Evolutionary conservation across 495 filamentous ascomycete genomes (phyloP).

Genomic region (Talaromyces stipitatus): DNA sequence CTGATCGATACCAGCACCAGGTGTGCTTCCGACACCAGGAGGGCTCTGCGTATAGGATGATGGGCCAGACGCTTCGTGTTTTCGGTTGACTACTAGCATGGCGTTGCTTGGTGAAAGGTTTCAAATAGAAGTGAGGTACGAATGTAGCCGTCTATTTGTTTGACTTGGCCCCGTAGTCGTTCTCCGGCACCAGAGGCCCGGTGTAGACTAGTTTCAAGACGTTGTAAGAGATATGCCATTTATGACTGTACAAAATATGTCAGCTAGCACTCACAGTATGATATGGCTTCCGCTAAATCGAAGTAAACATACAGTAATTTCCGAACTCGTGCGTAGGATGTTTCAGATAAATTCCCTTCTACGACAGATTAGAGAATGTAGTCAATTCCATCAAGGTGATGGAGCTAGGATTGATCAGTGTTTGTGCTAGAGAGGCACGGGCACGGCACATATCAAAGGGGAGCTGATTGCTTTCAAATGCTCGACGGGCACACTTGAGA

Average conservation of each 20-base stretch:
- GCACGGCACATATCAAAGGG: constrained; percentile 24
- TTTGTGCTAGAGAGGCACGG: background rate
- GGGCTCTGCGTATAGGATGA: no score
- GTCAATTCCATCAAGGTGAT: constrained; percentile 44
- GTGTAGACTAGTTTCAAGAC: constrained; percentile 33
- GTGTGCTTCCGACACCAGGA: no score
- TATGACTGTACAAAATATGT: constrained; percentile 15
- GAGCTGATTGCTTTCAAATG: constrained; percentile 42
- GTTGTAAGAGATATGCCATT: constrained; percentile 42
- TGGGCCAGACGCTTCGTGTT: no score
- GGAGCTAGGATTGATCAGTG: constrained; percentile 18
- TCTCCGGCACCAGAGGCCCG: constrained; percentile 30
- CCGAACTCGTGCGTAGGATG: constrained; percentile 34
- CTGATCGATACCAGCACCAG: no score
- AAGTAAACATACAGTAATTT: constrained; percentile 34
- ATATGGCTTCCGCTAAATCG: no score
- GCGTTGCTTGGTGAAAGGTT: no score
- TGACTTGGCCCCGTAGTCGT: constrained; percentile 34
- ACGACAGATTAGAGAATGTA: constrained; percentile 42
- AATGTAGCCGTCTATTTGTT: constrained; percentile 43
- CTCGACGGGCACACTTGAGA: constrained; percentile 34
- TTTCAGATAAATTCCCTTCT: constrained; percentile 39
- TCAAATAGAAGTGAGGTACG: no score
- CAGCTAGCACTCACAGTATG: no score
- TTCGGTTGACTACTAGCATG: no score